phyloP scores from a whole-genome alignment of 345 rosid genomes.

The Psidium guajava region DNA sequence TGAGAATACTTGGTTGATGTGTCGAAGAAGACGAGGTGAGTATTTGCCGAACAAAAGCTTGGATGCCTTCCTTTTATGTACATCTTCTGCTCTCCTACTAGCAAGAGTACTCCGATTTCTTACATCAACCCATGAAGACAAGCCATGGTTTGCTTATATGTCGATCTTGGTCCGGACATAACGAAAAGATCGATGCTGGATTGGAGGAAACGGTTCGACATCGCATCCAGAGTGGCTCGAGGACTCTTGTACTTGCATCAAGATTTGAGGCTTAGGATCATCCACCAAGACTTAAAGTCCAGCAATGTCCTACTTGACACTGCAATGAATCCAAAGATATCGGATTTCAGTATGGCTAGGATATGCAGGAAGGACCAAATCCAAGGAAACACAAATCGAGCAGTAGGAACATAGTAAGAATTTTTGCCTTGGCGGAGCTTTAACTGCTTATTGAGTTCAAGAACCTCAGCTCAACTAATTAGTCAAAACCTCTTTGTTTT shows the following conservation, averaged over 20 bases:
- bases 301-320: constrained; percentile 50
- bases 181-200: constrained; percentile 2
- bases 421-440: background rate
- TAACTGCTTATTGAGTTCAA: background rate
- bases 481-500: background rate
- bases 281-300: constrained; percentile 63
- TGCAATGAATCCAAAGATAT: constrained; percentile 42
- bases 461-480: background rate
- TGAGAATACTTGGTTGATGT: constrained; percentile 22
- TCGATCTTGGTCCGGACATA: background rate
- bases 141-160: background rate
- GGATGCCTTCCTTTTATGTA: constrained; percentile 23
- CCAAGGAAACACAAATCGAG: constrained; percentile 38
- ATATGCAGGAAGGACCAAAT: constrained; percentile 41
- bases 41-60: constrained; percentile 31
- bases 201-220: constrained; percentile 47
- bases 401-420: constrained; percentile 71
- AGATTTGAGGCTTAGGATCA: constrained; percentile 64
- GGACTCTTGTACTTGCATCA: constrained; percentile 69
- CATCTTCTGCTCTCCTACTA: background rate
- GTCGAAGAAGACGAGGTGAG: constrained; percentile 18
- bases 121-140: background rate
- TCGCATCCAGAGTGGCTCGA: constrained; percentile 48
- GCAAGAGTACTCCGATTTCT: background rate
- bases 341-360: constrained; percentile 64